Base-by-base conservation (phyloP, 345 rosid species). In the Eucalyptus marginata region DNA sequence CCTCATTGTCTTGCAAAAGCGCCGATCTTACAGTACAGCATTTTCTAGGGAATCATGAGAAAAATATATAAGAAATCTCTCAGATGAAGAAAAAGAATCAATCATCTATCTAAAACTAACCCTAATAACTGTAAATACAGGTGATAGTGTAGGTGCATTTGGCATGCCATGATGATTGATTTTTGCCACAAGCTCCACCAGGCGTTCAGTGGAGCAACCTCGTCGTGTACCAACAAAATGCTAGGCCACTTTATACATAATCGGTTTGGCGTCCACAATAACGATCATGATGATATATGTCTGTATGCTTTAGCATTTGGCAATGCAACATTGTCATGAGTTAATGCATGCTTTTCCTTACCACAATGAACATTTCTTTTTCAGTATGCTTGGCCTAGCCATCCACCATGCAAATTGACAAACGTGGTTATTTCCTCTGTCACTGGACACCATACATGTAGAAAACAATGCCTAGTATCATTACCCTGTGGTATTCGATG, bases 1-100 rank as follows among this genome's bases (percentile, higher is more conserved):
- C 94, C 76, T 97, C 98, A n/a, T 94, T 89, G 64, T 96, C 98
- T 91, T 94, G 94, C 91, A 96, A 87, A 89, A 94, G 89, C 16
- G 96, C 90, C 9, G 96, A 98, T 90, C 90, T 92, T 27, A 96
- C 93, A 56, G 88, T 91, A 90, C 47, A 89, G 86, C 25, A 88
- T 88, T 92, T 96, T 92, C 96, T 94, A 86, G 27, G 84, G 33
- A 33, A 88, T 40, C 83, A 76, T 36, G 47, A 76, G 83, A 76
- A 76, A 76, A 13, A 20, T 76, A 36, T 20, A 76, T 76, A 76
- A 76, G 83, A 76, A 76, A 76, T 76, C 83, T 3, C 83, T 76
- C 27, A 20, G 83, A 20, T 11, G 13, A 76, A 20, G 47, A 76
- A 10, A 76, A 76, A 20, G 47, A 40, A 76, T 76, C 43, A 76